Evolutionary conservation across 2,329 filamentous ascomycete genomes (phyloP).

Genomic region (Ascochyta rabiei): DNA sequence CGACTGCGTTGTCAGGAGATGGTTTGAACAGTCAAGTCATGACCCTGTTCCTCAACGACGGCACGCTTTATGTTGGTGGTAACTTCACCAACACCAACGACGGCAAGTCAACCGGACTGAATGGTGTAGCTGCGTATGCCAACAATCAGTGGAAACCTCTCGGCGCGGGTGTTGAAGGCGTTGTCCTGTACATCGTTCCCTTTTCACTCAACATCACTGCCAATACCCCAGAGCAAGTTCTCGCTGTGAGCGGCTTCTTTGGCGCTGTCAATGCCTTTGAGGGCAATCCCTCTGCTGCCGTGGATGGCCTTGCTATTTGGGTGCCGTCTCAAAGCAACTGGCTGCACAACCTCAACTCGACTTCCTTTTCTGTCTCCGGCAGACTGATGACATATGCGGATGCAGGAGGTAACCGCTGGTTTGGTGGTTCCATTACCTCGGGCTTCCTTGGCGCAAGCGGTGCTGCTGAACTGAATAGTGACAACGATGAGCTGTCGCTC

Average conservation of each 20-base stretch:
- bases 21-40: slow-evolving; percentile 83
- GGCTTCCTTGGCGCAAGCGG: slow-evolving; percentile 75
- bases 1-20: slow-evolving; percentile 67
- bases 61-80: slow-evolving; percentile 75
- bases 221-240: slow-evolving; percentile 70
- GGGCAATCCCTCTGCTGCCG: slow-evolving; percentile 64
- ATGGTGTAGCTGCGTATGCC: slow-evolving; percentile 75
- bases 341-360: slow-evolving; percentile 75
- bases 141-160: slow-evolving; percentile 76
- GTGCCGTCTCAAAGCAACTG: slow-evolving; percentile 84
- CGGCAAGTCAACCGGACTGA: slow-evolving; percentile 67
- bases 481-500: slow-evolving; percentile 38
- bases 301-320: slow-evolving; percentile 87
- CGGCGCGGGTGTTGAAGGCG: slow-evolving; percentile 84
- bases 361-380: slow-evolving; percentile 72
- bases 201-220: slow-evolving; percentile 78
- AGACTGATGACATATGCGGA: slow-evolving; percentile 73
- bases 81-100: slow-evolving; percentile 77
- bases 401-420: slow-evolving; percentile 66
- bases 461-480: slow-evolving; percentile 66
- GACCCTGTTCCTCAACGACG: slow-evolving; percentile 70
- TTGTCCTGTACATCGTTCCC: slow-evolving; percentile 75
- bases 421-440: slow-evolving; percentile 82
- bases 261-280: slow-evolving; percentile 72
- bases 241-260: slow-evolving; percentile 84